phyloP scores from a whole-genome alignment of 1,284 basidiomycete species.

The Pseudozyma sp. region DNA sequence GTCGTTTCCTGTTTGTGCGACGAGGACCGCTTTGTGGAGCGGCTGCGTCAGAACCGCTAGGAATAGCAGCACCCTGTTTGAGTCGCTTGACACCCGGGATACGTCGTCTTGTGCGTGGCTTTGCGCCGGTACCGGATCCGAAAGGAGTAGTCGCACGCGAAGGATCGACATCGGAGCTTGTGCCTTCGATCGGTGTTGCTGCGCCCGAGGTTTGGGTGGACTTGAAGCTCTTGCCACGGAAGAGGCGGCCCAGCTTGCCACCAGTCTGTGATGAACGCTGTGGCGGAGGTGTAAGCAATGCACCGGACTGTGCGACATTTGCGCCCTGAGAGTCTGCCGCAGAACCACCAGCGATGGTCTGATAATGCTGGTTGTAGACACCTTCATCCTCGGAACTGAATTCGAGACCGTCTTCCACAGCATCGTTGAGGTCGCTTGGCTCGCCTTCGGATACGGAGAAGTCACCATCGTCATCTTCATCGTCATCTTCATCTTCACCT shows the following conservation, averaged over 20 bases:
- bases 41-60: not conserved
- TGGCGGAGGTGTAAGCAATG: conserved; percentile 29
- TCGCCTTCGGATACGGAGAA: conserved; percentile 29
- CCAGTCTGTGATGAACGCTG: conserved; percentile 3
- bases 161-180: conserved; percentile 23
- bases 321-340: not conserved
- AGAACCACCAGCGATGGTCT: conserved; percentile 30
- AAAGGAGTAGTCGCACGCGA: conserved; percentile 21
- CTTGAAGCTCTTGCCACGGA: conserved; percentile 30
- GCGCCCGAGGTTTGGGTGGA: conserved; percentile 31
- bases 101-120: conserved; percentile 25
- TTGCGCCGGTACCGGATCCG: conserved; percentile 13
- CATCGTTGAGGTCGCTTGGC: conserved; percentile 28
- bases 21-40: not conserved
- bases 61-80: conserved; percentile 10
- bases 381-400: conserved; percentile 37
- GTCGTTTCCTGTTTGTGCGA: not conserved
- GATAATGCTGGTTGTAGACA: conserved; percentile 45
- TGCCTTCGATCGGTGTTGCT: conserved; percentile 23
- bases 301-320: conserved; percentile 2
- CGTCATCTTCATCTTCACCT: conserved; percentile 35
- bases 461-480: conserved; percentile 26
- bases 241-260: conserved; percentile 40
- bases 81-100: conserved; percentile 36
- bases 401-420: conserved; percentile 8